Percentiles rank a stretch among this genome's conserved stretches.
phyloP scores from a whole-genome alignment of 2,329 filamentous ascomycete species.

The Pseudonectria buxi region DNA sequence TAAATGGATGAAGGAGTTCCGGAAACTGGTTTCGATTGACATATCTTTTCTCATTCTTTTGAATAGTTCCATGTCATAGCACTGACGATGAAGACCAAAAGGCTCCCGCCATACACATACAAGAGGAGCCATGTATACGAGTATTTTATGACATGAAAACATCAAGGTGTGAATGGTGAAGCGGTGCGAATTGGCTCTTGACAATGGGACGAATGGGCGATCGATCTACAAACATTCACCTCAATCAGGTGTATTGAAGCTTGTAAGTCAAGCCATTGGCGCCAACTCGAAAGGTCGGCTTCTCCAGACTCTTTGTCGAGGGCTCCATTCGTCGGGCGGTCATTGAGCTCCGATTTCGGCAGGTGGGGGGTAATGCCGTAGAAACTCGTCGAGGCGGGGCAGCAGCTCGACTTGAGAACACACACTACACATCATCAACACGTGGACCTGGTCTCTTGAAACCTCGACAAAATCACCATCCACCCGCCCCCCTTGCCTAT shows the following conservation, averaged over 20 bases:
- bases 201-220: too few relatives aligned
- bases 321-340: conserved; percentile 11
- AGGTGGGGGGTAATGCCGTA: conserved; percentile 25
- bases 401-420: conserved; percentile 7
- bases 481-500: conserved; percentile 4
- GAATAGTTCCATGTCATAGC: conserved; percentile 6
- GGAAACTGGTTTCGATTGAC: not conserved
- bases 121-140: conserved; percentile 10
- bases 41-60: not conserved
- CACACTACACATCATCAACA: conserved; percentile 5
- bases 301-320: not conserved
- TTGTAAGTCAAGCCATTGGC: too few relatives aligned
- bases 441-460: conserved; percentile 2
- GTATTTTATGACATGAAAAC: conserved; percentile 12
- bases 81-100: conserved; percentile 8
- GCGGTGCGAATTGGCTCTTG: too few relatives aligned
- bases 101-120: conserved; percentile 15
- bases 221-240: too few relatives aligned
- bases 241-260: too few relatives aligned
- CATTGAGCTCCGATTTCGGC: conserved; percentile 31
- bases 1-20: conserved; percentile 3
- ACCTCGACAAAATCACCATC: too few relatives aligned
- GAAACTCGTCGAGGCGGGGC: conserved; percentile 17
- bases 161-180: conserved; percentile 6
- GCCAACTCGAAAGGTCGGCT: too few relatives aligned